Evolutionary conservation across 441 rosid genomes (phyloP), one percentile per base, ranked within the genome.

Genomic region (Mallotus japonicus): DNA sequence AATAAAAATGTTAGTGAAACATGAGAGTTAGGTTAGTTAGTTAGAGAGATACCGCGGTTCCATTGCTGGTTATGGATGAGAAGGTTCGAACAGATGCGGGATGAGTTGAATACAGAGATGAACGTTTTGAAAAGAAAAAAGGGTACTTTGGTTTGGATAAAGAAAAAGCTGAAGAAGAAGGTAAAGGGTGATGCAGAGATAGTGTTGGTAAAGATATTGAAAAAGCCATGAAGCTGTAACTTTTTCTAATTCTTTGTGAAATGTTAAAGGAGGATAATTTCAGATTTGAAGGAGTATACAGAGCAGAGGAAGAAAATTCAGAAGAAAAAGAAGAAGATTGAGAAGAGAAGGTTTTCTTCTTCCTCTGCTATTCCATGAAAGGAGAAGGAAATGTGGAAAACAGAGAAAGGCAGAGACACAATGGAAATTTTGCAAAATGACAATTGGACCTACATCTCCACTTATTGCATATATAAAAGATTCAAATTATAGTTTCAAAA

Each of bases 1-100:
- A 14, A 61, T 42, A 6, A 37, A 11, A 46, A 51, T 14, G 61
- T 51, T 44, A 22, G 19, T 9, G 60, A 20, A 50, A 60, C 8
- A 58, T 46, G 50, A 16, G 15, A 4, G 60, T 3, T 19, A 61
- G 15, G 64, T 54, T 72, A 83, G 79, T 83, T 49, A 32, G 46
- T 61, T 62, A 8, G 70, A 56, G 42, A 81, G 76, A 75, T 69
- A 89, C 97, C 40, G 87, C 89, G 54, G 32, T 28, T 28, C 81
- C 82, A 20, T 92, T 82, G 78, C 87, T 81, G 20, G 86, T 50
- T 59, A 67, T 20, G 17, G 10, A 71, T 67, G 86, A 83, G 72
- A 81, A 76, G 49, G 84, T 70, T 13, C 49, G 67, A 62, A 65
- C 62, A 34, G 70, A 34, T 13, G 78, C 65, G 67, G 72, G 70